Evolutionary conservation across 371 early-diverging fungal species (phyloP).

Genomic region (Blakeslea trispora): DNA sequence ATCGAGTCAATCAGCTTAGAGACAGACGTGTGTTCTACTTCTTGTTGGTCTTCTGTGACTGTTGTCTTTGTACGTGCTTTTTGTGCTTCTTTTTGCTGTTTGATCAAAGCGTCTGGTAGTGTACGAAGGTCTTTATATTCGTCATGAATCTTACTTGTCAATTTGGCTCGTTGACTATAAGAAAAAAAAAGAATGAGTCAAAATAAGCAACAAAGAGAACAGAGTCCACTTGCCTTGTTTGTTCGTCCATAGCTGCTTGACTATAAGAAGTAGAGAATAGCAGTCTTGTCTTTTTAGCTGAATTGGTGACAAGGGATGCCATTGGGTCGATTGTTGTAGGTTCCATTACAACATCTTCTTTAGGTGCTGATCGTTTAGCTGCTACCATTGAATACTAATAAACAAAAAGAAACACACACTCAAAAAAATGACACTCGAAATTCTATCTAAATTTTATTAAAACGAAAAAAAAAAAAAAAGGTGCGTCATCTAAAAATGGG

Average conservation of each 20-base stretch:
- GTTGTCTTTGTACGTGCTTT: slow-evolving; percentile 36
- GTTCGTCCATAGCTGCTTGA: slow-evolving; percentile 59
- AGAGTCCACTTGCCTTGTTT: slow-evolving; percentile 41
- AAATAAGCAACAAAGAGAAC: neutral
- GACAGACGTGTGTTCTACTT: slow-evolving; percentile 22
- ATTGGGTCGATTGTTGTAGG: slow-evolving; percentile 16
- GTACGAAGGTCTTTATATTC: slow-evolving; percentile 71
- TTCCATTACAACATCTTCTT: slow-evolving; percentile 17
- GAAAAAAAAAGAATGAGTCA: neutral
- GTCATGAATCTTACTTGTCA: slow-evolving; percentile 74
- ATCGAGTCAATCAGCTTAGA: slow-evolving; percentile 46
- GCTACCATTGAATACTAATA: slow-evolving; percentile 25
- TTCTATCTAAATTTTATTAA: too few species aligned
- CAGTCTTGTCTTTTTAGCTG: slow-evolving; percentile 60
- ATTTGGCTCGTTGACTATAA: slow-evolving; percentile 66
- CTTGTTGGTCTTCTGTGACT: slow-evolving; percentile 39
- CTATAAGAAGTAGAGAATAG: slow-evolving; percentile 58
- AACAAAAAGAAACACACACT: slow-evolving; percentile 2
- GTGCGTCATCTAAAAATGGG: neutral
- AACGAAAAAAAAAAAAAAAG: neutral
- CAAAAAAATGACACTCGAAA: neutral
- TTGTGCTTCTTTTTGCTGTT: slow-evolving; percentile 57
- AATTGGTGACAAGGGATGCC: slow-evolving; percentile 41
- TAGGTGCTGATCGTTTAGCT: slow-evolving; percentile 32
- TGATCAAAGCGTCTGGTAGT: slow-evolving; percentile 63